Evolutionary conservation across 495 filamentous ascomycete genomes (phyloP).

Genomic region (Paragyromitra xinjiangensis): DNA sequence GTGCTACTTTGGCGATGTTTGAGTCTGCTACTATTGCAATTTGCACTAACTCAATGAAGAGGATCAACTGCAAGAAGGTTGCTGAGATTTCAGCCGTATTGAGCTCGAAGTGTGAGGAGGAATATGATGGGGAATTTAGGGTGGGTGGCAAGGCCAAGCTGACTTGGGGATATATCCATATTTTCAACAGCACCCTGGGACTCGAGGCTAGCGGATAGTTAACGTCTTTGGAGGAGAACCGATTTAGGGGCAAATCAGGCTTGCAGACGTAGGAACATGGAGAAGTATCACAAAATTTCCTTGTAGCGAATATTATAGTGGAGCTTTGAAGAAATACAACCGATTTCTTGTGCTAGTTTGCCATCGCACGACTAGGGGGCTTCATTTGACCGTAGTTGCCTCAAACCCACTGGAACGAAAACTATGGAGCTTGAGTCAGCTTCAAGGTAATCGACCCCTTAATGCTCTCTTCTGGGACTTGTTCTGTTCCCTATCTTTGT

Average conservation of each 20-base stretch:
- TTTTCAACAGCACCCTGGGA: slow-evolving; percentile 2
- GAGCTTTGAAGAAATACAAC: neutral
- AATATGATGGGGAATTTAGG: neutral
- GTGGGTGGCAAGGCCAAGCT: neutral
- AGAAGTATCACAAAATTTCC: neutral
- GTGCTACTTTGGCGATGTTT: neutral
- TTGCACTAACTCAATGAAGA: neutral
- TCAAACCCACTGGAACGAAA: neutral
- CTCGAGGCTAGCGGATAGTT: slow-evolving; percentile 1
- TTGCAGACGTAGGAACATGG: neutral
- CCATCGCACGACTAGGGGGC: neutral
- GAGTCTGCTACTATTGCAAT: neutral
- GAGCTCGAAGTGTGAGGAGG: slow-evolving; percentile 17
- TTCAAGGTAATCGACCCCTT: neutral
- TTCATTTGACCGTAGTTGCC: neutral
- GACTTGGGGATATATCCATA: slow-evolving; percentile 7
- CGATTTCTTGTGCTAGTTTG: neutral
- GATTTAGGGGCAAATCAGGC: neutral
- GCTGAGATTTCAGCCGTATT: neutral
- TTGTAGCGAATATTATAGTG: neutral
- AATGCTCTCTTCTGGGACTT: neutral
- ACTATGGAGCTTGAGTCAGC: neutral
- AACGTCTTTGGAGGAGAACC: neutral
- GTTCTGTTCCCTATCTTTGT: neutral
- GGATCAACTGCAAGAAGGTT: neutral